phyloP scores from a whole-genome alignment of 139 green algal genomes.

The Chlamydomonas sp. region DNA sequence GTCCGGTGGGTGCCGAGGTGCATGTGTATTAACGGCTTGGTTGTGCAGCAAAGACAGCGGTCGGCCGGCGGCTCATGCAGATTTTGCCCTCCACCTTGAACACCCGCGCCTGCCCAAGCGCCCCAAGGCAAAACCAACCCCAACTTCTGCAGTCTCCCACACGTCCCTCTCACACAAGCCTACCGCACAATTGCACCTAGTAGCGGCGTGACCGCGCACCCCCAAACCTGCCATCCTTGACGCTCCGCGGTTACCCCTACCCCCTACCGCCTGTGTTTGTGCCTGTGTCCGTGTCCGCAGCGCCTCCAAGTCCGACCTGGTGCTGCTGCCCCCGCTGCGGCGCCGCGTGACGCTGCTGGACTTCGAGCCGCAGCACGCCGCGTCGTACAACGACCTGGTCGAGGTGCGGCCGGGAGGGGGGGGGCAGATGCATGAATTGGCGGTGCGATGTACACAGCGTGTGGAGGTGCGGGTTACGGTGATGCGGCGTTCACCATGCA shows the following conservation, averaged over 20 bases:
- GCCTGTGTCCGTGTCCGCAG: slow-evolving; percentile 9
- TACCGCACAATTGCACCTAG: not conserved
- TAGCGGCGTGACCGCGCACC: not conserved
- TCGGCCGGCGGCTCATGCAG: too few relatives aligned
- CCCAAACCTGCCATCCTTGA: too few relatives aligned
- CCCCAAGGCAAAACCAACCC: not conserved
- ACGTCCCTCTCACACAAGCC: not conserved
- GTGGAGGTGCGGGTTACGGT: slow-evolving; percentile 33
- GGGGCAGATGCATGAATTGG: too few relatives aligned
- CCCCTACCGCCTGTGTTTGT: not conserved
- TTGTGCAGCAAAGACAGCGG: too few relatives aligned
- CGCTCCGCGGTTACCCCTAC: too few relatives aligned
- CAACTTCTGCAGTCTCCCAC: not conserved
- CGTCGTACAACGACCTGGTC: slow-evolving; percentile 91
- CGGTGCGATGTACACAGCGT: too few relatives aligned
- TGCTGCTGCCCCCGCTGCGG: slow-evolving; percentile 65
- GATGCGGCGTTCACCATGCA: not conserved
- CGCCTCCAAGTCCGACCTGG: slow-evolving; percentile 84
- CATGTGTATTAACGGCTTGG: not conserved
- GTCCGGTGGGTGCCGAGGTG: slow-evolving; percentile 63
- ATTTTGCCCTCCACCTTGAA: too few relatives aligned
- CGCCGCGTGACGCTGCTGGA: slow-evolving; percentile 70
- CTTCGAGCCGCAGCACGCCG: slow-evolving; percentile 85
- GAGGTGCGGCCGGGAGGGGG: slow-evolving; percentile 45
- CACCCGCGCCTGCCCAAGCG: too few relatives aligned